Base-by-base conservation (phyloP, 164 flowering plant species). In the Magnolia officinalis region DNA sequence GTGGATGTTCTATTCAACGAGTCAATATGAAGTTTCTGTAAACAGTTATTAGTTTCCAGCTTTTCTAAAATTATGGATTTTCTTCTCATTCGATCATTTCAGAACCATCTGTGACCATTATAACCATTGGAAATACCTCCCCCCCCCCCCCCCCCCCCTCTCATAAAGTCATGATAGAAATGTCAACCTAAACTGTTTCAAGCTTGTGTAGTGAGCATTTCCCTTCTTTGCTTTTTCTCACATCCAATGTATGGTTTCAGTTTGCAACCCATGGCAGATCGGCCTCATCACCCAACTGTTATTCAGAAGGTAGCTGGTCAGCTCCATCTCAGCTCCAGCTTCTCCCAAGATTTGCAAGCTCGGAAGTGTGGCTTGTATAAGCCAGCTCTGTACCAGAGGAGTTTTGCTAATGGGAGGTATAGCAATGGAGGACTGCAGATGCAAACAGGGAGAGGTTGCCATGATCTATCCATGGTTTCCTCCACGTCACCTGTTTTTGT, bases 291-390 rank as follows among this genome's bases (percentile, higher is more conserved):
- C 51, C 91, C 91, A 31, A 72, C 81, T 29, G 79, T 88, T 51
- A 71, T 81, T 81, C 89, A 86, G 67, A 91, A 86, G 84, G 79
- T 80, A 31, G 86, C 87, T 67, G 85, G 85, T 50, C 91, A 89
- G 82, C 78, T 87, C 45, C 82, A 85, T 64, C 84, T 90, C 14
- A 52, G 86, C 23, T 83, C 91, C 20, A 81, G 82, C 72, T 63
- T 79, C 55, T 80, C 82, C 67, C 86, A 83, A n/a, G 88, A 83
- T 74, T 68, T 77, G 37, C 82, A 77, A 16, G 61, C 63, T 64
- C 81, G 72, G 26, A 79, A 76, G 65, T 80, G 84, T 67, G 83
- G 81, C 14, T 83, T 77, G 24, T 85, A 87, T 63, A 72, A 77
- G 23, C 86, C 90, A 78, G 75, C 84, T 51, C 0, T 83, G 23